Evolutionary conservation across 495 filamentous ascomycete species (phyloP).

Genomic region (Terfezia boudieri): DNA sequence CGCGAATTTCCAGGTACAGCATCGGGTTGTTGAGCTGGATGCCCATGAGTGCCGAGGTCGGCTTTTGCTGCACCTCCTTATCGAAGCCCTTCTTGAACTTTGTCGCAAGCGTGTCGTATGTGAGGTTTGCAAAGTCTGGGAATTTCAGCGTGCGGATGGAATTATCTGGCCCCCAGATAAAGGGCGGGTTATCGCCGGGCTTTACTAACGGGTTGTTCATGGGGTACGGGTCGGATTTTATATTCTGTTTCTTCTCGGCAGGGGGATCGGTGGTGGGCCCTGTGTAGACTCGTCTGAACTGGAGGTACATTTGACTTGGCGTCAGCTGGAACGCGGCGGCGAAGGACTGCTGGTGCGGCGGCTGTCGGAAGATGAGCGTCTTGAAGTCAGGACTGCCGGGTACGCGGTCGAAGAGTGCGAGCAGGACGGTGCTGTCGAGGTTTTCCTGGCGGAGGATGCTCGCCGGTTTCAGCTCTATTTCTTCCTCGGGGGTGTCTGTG

Average conservation of each 20-base stretch:
- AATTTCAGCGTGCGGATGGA: constrained; percentile 1
- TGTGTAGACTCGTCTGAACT: constrained; percentile 3
- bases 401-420: background rate
- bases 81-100: background rate
- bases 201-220: background rate
- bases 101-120: background rate
- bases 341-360: background rate
- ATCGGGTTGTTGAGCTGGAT: constrained; percentile 14
- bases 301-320: background rate
- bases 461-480: background rate
- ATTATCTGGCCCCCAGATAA: constrained; percentile 5
- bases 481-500: background rate
- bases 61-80: background rate
- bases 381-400: background rate
- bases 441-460: background rate
- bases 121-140: constrained; percentile 1
- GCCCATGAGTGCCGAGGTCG: constrained; percentile 7
- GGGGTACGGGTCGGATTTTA: background rate
- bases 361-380: background rate
- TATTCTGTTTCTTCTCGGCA: background rate
- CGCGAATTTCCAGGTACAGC: constrained; percentile 4
- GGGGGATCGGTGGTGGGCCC: background rate
- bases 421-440: background rate
- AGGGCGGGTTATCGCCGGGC: background rate
- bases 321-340: background rate